These are phyloP conservation scores for Ichthyophthirius multifiliis DNA, from an alignment of 169 alveolate genomes.

Conservation along the genomic window DNA sequence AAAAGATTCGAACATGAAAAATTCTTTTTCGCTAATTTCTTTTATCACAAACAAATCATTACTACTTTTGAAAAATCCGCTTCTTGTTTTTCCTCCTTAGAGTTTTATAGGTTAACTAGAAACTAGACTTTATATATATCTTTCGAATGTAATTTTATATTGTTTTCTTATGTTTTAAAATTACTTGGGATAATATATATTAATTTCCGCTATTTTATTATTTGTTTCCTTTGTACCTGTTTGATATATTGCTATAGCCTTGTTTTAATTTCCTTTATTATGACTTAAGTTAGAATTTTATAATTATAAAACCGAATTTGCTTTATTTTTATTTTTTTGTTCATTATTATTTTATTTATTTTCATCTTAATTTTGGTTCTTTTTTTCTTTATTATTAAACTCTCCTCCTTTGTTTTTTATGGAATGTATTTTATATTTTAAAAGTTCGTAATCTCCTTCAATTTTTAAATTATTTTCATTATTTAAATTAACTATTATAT, in stretches of 20 bases:
- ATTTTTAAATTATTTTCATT: no score
- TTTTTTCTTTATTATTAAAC: no score
- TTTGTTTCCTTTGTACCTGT: neutral
- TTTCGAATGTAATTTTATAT: constrained; percentile 7
- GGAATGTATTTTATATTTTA: no score
- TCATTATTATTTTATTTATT: no score
- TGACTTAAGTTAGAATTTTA: neutral
- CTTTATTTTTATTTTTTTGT: no score
- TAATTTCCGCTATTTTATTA: neutral
- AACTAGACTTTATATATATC: constrained; percentile 11
- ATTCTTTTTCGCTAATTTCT: constrained; percentile 21
- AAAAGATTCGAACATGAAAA: neutral
- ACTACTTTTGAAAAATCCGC: constrained; percentile 10
- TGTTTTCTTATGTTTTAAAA: constrained; percentile 27
- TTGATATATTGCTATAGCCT: neutral
- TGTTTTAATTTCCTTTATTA: neutral
- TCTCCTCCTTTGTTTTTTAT: no score
- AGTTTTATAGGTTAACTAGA: constrained; percentile 13
- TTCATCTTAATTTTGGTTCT: no score
- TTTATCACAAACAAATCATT: constrained; percentile 31
- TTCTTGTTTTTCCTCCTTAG: constrained; percentile 29
- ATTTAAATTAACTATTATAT: no score
- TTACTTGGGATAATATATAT: constrained; percentile 19
- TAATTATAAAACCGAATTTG: no score
- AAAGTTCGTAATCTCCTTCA: no score